Evolutionary conservation across 257 asterid species (phyloP).

Genomic region (Salvia splendens): DNA sequence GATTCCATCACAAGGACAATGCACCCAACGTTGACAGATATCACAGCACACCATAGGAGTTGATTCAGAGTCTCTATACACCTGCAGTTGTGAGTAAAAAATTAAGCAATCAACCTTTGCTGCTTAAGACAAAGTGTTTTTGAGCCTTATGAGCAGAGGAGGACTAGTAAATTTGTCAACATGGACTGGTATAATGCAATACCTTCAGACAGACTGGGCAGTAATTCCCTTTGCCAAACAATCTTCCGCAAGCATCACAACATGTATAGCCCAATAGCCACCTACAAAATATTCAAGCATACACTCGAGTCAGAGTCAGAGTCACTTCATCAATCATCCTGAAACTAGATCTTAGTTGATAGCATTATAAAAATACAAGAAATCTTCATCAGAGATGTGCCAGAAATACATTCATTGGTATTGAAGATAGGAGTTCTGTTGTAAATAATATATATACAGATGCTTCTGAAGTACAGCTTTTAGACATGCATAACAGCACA

Average conservation of each 20-base stretch:
- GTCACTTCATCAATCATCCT: neutral
- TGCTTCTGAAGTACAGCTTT: constrained; percentile 25
- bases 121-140: constrained; percentile 28
- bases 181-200: constrained; percentile 17
- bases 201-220: constrained; percentile 99
- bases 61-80: constrained; percentile 97
- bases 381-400: neutral
- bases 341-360: neutral
- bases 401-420: neutral
- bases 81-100: constrained; percentile 49
- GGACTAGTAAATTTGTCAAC: neutral
- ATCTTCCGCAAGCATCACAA: constrained; percentile 99
- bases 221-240: constrained; percentile 89
- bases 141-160: constrained; percentile 13
- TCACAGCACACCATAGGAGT: constrained; percentile 99
- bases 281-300: constrained; percentile 45
- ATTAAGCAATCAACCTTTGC: constrained; percentile 28
- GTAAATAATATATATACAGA: constrained; percentile 10
- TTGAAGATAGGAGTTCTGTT: neutral
- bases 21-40: constrained; percentile 97
- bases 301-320: too few relatives aligned
- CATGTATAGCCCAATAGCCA: constrained; percentile 99
- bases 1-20: constrained; percentile 94
- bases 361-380: neutral
- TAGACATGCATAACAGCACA: constrained; percentile 21